Percentiles rank a stretch among this genome's conserved stretches.
Evolutionary conservation across 345 rosid genomes (phyloP).

Genomic region (Brassica napus): Da-Ae NC_063442.1:39640001-39640500

Average conservation of each 20-base stretch:
- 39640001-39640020: slow-evolving; percentile 94
- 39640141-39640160: slow-evolving; percentile 75
- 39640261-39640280: neutral
- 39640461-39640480: no score
- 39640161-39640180: slow-evolving; percentile 92
- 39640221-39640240: slow-evolving; percentile 95
- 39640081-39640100: slow-evolving; percentile 35
- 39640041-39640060: neutral
- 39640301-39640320: neutral
- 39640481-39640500: no score
- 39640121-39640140: slow-evolving; percentile 98
- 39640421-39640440: no score
- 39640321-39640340: slow-evolving; percentile 62
- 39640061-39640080: neutral
- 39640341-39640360: slow-evolving; percentile 81
- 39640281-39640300: neutral
- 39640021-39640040: slow-evolving; percentile 56
- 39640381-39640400: slow-evolving; percentile 22
- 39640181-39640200: slow-evolving; percentile 88
- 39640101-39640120: slow-evolving; percentile 99
- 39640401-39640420: no score
- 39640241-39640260: slow-evolving; percentile 50
- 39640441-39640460: no score
- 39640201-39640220: slow-evolving; percentile 92
- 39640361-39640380: slow-evolving; percentile 79